phyloP scores from a whole-genome alignment of 306 rosid genomes.

The Nissolia schottii region DNA sequence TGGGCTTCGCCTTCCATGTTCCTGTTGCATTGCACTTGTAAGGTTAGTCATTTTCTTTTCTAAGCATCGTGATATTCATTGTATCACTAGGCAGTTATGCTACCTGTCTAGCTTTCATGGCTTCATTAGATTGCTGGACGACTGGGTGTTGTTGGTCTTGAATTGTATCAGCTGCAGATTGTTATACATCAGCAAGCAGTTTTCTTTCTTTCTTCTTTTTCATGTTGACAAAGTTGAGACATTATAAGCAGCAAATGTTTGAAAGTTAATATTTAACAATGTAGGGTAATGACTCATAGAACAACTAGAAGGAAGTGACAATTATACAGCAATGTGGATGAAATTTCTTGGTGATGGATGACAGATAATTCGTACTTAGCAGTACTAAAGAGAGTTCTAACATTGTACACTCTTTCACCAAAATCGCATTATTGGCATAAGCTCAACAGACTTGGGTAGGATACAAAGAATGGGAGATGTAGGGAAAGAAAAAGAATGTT shows the following conservation, averaged over 20 bases:
- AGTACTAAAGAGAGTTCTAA: neutral
- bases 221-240: neutral
- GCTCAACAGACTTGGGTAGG: neutral
- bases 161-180: constrained; percentile 36
- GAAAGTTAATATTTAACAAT: neutral
- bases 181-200: constrained; percentile 21
- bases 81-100: neutral
- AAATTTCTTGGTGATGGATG: constrained; percentile 1
- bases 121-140: constrained; percentile 29
- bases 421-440: neutral
- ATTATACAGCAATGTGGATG: neutral
- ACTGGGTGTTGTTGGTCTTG: constrained; percentile 38
- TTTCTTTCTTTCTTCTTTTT: neutral
- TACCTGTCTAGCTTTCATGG: constrained; percentile 47
- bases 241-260: neutral
- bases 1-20: constrained; percentile 30
- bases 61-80: neutral
- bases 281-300: neutral
- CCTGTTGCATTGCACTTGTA: constrained; percentile 40
- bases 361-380: neutral
- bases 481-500: neutral
- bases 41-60: constrained; percentile 14
- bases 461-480: neutral
- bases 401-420: neutral
- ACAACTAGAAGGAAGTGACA: constrained; percentile 9